Evolutionary conservation across 1,284 basidiomycete species (phyloP), one percentile per base, ranked within the genome.

Genomic region (Ceratobasidium sp.): DNA sequence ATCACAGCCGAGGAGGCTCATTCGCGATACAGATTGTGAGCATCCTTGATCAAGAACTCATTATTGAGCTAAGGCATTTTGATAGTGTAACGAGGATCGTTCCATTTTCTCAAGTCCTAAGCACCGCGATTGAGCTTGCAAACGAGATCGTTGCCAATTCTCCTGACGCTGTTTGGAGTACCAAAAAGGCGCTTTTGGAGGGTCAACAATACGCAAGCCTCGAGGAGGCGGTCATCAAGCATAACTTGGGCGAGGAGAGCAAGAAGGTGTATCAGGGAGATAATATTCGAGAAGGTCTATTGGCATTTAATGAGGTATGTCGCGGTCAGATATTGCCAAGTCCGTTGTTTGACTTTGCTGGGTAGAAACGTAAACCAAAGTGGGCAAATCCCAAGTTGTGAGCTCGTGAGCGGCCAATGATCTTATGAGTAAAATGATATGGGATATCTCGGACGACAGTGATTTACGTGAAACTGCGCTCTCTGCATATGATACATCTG

Each of bases 111-210:
- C 83, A 90, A 38, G 88, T 94, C 1, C 82, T 95, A 10, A 81
- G 88, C 9, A 88, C 90, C 13, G 94, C 95, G 0, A 83, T 96
- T 44, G 85, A 86, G 3, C 84, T 91, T 73, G 94, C 95, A 0
- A 84, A 86, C 57, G 85, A 89, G 77, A 91, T 96, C 79, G 86
- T 85, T 20, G 82, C 84, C 23, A 93, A 93, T 82, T 95, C 93
- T 3, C 95, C 95, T 0, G 94, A 96, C 83, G 89, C 94, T 0
- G 91, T 96, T 0, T 91, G 93, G 80, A 89, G 90, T 67, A 93
- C 94, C 10, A 96, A 96, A 83, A 87, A 89, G 23, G 92, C 88
- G 0, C 84, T 95, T 17, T 78, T 93, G 26, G 83, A 92, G 2
- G 85, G 90, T 1, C 84, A 84, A 5, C 88, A 90, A 75, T 85